These are phyloP conservation scores for Peronospora destructor DNA, from an alignment of 352 stramenopile species.

Conservation along the genomic window DNA sequence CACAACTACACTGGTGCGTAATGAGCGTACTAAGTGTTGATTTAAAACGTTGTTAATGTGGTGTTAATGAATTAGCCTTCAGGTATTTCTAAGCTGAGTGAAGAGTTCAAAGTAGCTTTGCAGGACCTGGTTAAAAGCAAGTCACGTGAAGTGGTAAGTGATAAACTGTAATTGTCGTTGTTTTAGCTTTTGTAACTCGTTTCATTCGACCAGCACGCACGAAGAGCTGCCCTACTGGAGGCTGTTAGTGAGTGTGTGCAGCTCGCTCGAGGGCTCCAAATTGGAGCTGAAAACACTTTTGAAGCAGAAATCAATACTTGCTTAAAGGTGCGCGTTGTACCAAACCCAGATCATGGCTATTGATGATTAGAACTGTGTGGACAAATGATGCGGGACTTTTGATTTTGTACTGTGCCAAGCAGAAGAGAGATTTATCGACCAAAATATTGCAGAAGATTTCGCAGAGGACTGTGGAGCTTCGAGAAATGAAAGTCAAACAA, in stretches of 20 bases:
- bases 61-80: constrained; percentile 11
- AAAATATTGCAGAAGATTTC: constrained; percentile 34
- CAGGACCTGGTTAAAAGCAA: constrained; percentile 16
- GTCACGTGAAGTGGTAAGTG: constrained; percentile 25
- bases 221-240: constrained; percentile 22
- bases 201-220: constrained; percentile 10
- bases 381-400: background rate
- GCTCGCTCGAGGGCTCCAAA: constrained; percentile 23
- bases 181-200: background rate
- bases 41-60: background rate
- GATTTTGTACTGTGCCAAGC: background rate
- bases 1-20: constrained; percentile 15
- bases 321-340: constrained; percentile 15
- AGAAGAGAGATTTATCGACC: constrained; percentile 24
- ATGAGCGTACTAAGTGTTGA: background rate
- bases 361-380: background rate
- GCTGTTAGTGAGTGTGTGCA: constrained; percentile 24
- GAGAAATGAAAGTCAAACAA: constrained; percentile 22
- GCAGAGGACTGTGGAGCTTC: constrained; percentile 29
- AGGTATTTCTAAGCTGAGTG: constrained; percentile 12
- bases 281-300: constrained; percentile 17
- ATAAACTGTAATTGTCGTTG: background rate
- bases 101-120: constrained; percentile 21
- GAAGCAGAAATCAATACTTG: constrained; percentile 15
- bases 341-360: background rate